A percentile compares a stretch with the other conserved stretches of the same genome.
Conservation (phyloP, 2,329 filamentous ascomycete genomes). For the Colletotrichum spinosum region DNA sequence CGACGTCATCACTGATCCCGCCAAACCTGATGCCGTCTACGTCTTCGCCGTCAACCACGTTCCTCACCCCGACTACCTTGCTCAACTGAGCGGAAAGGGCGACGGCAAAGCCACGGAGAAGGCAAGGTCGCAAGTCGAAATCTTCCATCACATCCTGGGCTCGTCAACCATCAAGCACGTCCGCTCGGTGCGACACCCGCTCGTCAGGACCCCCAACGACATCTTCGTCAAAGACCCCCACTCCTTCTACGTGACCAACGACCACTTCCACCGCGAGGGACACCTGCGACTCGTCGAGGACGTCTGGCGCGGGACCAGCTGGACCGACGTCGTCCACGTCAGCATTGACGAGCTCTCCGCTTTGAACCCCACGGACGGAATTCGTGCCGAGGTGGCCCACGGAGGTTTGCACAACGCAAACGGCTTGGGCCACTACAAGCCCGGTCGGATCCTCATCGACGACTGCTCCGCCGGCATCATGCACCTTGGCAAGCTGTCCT, state of each 20-base stretch:
- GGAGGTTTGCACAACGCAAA: constrained; percentile 64
- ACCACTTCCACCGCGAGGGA: constrained; percentile 65
- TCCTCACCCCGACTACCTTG: constrained; percentile 52
- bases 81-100: constrained; percentile 47
- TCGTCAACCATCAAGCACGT: constrained; percentile 56
- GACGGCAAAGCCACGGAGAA: constrained; percentile 43
- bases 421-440: constrained; percentile 63
- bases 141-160: constrained; percentile 54
- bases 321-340: constrained; percentile 60
- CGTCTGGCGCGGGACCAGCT: constrained; percentile 52
- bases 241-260: constrained; percentile 70
- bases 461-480: constrained; percentile 59
- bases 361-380: constrained; percentile 41
- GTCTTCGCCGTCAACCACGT: constrained; percentile 72
- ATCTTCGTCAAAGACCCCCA: constrained; percentile 58
- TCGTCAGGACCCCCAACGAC: constrained; percentile 70
- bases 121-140: constrained; percentile 65
- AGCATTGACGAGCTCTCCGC: constrained; percentile 35
- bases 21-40: constrained; percentile 59
- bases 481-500: constrained; percentile 51
- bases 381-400: constrained; percentile 58
- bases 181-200: constrained; percentile 63
- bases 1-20: constrained; percentile 65
- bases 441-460: constrained; percentile 54
- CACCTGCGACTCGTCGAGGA: constrained; percentile 60